Base-by-base conservation (phyloP, 768 basidiomycete genomes). In the Lyophyllum atratum region DNA sequence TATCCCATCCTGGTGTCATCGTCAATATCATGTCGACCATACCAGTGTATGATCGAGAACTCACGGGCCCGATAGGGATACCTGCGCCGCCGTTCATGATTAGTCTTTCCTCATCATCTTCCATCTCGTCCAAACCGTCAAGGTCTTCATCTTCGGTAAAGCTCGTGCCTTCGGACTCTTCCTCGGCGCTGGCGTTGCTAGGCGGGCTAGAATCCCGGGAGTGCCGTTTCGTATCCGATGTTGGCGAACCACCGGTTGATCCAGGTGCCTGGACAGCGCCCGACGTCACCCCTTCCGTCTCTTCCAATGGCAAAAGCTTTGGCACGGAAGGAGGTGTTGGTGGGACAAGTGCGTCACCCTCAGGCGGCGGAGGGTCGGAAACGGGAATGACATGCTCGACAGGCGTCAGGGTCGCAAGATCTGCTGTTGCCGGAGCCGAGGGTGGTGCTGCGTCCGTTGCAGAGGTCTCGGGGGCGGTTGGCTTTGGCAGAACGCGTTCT, bases 21-120 rank as follows among this genome's bases (percentile, higher is more conserved):
- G 42, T 58, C 43, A 62, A 57, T 46, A 31, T 33, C 37, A 15
- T 31, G 39, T 44, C 48, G 48, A 56, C 24, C 52, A 51, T 11
- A 39, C 51, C 17, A 37, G 44, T 22, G 46, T 17, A 49, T 29
- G 26, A 22, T n/a, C 25, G 26, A 53, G 42, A 15, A 82, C 91
- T 70, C 72, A 96, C 95, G 47, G 92, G 87, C 33, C 95, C 95
- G 40, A 94, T 83, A 21, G 96, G 96, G 55, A 98, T 98, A 33
- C 97, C 97, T 55, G 92, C 89, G 11, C 97, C 96, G 40, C 95
- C 95, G 54, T 88, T 90, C 74, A 87, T 79, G 60, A 97, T 95
- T 53, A 98, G 78, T 61, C 87, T 79, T 62, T 94, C 92, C 69
- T 97, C 95, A 55, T 97, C 94, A 58, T 96, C 94, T 66, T 96